Evolutionary conservation across 2,329 filamentous ascomycete species (phyloP).

Genomic region (Colletotrichum gigasporum): DNA sequence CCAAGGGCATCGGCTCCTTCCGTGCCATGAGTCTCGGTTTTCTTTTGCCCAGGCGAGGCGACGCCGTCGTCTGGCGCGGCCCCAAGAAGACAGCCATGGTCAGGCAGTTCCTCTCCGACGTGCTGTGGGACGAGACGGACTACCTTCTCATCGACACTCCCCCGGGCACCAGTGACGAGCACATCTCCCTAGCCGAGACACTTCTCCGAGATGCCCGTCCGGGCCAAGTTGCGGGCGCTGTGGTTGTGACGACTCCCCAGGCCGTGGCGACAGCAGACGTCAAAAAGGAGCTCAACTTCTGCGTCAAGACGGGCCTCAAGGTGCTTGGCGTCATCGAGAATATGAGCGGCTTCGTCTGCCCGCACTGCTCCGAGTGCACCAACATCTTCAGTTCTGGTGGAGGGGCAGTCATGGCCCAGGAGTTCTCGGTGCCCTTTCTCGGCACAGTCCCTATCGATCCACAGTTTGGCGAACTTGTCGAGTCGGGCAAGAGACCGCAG

Average conservation of each 20-base stretch:
- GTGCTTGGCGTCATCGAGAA: constrained; percentile 95
- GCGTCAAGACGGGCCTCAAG: constrained; percentile 80
- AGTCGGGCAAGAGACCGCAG: constrained; percentile 72
- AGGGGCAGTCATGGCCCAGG: constrained; percentile 86
- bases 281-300: constrained; percentile 94
- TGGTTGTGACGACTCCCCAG: constrained; percentile 96
- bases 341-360: constrained; percentile 92
- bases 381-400: constrained; percentile 94
- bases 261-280: constrained; percentile 94
- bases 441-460: constrained; percentile 92
- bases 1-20: constrained; percentile 67
- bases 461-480: constrained; percentile 87
- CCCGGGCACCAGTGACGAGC: constrained; percentile 95
- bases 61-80: constrained; percentile 96
- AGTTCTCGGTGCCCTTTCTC: constrained; percentile 85
- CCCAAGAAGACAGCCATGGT: constrained; percentile 99
- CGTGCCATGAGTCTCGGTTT: constrained; percentile 95
- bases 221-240: constrained; percentile 82
- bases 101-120: constrained; percentile 91
- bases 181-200: constrained; percentile 93
- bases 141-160: constrained; percentile 96
- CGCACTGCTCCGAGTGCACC: constrained; percentile 83
- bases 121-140: constrained; percentile 88
- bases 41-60: constrained; percentile 81
- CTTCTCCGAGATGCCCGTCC: constrained; percentile 71